Percentiles rank a stretch among this genome's conserved stretches.
phyloP scores from a whole-genome alignment of 805 yeast species.

The Sugiyamaella marilandica region DNA sequence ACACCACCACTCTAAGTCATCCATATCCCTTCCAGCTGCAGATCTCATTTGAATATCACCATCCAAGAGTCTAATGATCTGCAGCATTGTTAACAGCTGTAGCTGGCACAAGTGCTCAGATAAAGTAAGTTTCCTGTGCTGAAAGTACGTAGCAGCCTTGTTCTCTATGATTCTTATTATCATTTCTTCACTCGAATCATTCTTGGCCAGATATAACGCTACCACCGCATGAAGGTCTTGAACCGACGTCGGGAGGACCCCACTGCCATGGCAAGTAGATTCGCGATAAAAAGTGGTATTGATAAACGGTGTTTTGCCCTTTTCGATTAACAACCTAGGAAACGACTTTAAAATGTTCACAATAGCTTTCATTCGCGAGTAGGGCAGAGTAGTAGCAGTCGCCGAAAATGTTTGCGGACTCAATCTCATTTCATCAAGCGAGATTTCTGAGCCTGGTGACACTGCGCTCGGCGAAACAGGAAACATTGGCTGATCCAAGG shows the following conservation, averaged over 20 bases:
- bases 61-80: not conserved
- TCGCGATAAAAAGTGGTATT: not conserved
- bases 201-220: not conserved
- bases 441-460: too few species aligned
- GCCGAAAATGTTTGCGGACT: not conserved
- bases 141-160: not conserved
- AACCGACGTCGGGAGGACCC: not conserved
- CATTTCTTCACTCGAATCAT: not conserved
- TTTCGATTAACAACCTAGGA: not conserved
- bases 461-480: too few species aligned
- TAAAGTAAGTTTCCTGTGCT: not conserved
- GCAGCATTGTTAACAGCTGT: not conserved
- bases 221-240: not conserved
- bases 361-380: not conserved
- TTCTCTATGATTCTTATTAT: not conserved
- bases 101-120: not conserved
- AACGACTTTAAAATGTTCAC: not conserved
- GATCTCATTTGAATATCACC: not conserved
- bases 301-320: not conserved
- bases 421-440: not conserved
- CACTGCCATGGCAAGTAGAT: not conserved
- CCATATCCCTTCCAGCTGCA: constrained; percentile 1
- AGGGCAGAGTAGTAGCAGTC: not conserved
- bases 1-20: not conserved
- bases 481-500: too few species aligned